Evolutionary conservation across 768 basidiomycete genomes (phyloP).

Genomic region (Suillus ampliporus): DNA sequence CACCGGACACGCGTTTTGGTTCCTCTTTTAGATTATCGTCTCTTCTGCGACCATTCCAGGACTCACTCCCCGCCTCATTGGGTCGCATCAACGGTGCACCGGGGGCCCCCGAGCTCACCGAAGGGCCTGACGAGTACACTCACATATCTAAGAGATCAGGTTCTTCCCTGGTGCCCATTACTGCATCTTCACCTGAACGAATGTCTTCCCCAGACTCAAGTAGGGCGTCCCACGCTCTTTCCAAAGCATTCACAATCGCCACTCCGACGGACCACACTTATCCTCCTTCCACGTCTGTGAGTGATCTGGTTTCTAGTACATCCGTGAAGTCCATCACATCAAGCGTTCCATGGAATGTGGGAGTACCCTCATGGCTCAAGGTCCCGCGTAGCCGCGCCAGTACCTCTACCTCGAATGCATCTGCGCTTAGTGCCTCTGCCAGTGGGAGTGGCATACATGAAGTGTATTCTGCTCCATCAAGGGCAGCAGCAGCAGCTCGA

Average conservation of each 20-base stretch:
- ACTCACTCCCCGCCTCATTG: slow-evolving; percentile 48
- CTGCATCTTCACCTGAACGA: slow-evolving; percentile 45
- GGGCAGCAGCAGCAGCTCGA: slow-evolving; percentile 20
- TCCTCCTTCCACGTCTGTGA: slow-evolving; percentile 70
- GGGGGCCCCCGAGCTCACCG: slow-evolving; percentile 35
- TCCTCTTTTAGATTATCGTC: slow-evolving; percentile 69
- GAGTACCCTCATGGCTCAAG: slow-evolving; percentile 76
- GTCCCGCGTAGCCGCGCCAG: slow-evolving; percentile 45
- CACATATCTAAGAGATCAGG: slow-evolving; percentile 65
- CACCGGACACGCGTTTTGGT: slow-evolving; percentile 35
- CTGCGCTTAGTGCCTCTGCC: slow-evolving; percentile 28
- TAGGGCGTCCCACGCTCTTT: slow-evolving; percentile 1
- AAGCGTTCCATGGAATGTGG: slow-evolving; percentile 58
- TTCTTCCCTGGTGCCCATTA: slow-evolving; percentile 65
- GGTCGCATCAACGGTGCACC: slow-evolving; percentile 35
- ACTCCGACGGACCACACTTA: slow-evolving; percentile 69
- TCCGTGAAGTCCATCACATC: slow-evolving; percentile 50
- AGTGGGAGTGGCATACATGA: slow-evolving; percentile 56
- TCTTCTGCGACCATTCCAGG: slow-evolving; percentile 72
- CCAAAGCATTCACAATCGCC: slow-evolving; percentile 33
- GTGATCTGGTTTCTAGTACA: slow-evolving; percentile 46
- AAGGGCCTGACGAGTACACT: slow-evolving; percentile 68
- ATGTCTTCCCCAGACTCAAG: slow-evolving; percentile 18
- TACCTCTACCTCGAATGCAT: slow-evolving; percentile 39
- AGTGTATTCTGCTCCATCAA: slow-evolving; percentile 54